Evolutionary conservation across 441 rosid species (phyloP).

Genomic region (Gossypium lobatum): DNA sequence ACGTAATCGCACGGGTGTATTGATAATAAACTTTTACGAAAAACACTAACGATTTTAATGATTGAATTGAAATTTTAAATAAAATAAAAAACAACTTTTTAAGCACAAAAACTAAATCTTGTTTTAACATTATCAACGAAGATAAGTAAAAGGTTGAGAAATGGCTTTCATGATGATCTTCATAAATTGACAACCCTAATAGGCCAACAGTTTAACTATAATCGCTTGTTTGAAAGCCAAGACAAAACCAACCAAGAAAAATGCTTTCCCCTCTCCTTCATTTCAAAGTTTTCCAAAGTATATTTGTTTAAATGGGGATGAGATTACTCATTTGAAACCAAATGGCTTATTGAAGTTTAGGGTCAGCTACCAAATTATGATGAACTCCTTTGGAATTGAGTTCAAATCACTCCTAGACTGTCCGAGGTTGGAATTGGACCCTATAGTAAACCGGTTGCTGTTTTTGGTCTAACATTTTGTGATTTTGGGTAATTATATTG

Average conservation of each 20-base stretch:
- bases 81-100: no score
- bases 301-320: neutral
- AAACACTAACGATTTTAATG: no score
- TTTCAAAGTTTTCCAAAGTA: neutral
- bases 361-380: constrained; percentile 5
- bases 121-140: constrained; percentile 28
- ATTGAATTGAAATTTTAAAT: no score
- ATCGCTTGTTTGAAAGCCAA: constrained; percentile 45
- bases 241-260: constrained; percentile 44
- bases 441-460: no score
- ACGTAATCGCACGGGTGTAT: no score
- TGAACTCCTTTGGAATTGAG: neutral
- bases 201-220: constrained; percentile 14
- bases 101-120: no score
- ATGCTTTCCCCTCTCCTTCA: neutral
- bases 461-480: no score
- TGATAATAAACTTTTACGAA: no score
- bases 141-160: constrained; percentile 41
- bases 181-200: constrained; percentile 25
- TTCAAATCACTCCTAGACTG: neutral
- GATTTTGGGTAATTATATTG: no score
- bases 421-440: neutral
- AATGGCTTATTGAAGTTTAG: neutral
- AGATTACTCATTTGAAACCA: neutral
- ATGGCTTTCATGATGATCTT: constrained; percentile 44